phyloP scores from a whole-genome alignment of 2,329 filamentous ascomycete genomes.

The Trichoderma simmonsii region DNA sequence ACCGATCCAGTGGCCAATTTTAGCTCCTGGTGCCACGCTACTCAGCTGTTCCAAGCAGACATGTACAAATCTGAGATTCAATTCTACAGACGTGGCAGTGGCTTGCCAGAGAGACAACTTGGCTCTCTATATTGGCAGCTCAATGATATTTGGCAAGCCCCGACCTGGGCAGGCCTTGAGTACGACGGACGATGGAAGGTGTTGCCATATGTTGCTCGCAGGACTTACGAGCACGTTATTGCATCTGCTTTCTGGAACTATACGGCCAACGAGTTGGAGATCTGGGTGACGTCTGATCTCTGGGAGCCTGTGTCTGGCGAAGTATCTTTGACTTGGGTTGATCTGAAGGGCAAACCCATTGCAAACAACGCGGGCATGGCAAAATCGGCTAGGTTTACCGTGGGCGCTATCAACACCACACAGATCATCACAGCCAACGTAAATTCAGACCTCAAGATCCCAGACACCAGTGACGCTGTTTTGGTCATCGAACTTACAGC shows the following conservation, averaged over 20 bases:
- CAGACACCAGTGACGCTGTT: constrained; percentile 16
- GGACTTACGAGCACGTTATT: constrained; percentile 57
- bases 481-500: constrained; percentile 19
- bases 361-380: constrained; percentile 18
- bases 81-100: constrained; percentile 59
- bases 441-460: constrained; percentile 10
- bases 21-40: constrained; percentile 58
- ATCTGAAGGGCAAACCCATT: constrained; percentile 16
- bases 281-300: constrained; percentile 21
- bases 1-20: constrained; percentile 55
- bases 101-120: constrained; percentile 54
- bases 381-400: constrained; percentile 13
- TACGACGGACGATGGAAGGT: constrained; percentile 63
- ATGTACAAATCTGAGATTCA: constrained; percentile 59
- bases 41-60: constrained; percentile 63
- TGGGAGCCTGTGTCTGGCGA: constrained; percentile 19
- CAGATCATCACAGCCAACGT: constrained; percentile 16
- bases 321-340: constrained; percentile 18
- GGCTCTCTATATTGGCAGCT: constrained; percentile 64
- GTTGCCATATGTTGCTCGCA: constrained; percentile 55
- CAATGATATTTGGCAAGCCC: constrained; percentile 63
- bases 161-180: constrained; percentile 62
- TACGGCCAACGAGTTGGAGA: neutral
- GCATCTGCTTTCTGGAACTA: constrained; percentile 37
- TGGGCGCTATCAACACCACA: constrained; percentile 20